These are phyloP conservation scores for Periglandula ipomoeae DNA, from an alignment of 2,329 filamentous ascomycete species.

Conservation along the genomic window DNA sequence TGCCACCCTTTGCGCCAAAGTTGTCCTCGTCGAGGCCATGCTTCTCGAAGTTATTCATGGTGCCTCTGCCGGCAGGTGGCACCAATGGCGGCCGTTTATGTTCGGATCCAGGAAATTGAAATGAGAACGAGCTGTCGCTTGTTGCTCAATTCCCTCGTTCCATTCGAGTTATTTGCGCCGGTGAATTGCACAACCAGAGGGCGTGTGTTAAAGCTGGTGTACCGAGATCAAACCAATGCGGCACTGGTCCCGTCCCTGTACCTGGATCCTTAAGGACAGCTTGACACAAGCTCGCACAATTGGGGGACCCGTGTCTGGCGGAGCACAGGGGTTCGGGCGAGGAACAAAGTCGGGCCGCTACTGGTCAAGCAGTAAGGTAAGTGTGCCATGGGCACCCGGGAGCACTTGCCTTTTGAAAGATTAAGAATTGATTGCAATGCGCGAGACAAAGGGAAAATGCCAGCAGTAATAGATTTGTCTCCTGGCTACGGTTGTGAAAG, in stretches of 20 bases:
- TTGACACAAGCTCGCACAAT: slow-evolving; percentile 4
- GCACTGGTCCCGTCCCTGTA: neutral
- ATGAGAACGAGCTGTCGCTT: no score
- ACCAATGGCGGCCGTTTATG: neutral
- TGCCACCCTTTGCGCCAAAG: slow-evolving; percentile 67
- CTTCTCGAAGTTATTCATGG: slow-evolving; percentile 73
- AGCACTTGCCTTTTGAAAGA: no score
- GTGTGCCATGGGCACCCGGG: no score
- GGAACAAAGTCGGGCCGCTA: slow-evolving; percentile 4
- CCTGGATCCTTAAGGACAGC: slow-evolving; percentile 4
- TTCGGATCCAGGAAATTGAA: no score
- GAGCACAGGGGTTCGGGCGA: neutral
- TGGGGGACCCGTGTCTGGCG: neutral
- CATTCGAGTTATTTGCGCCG: neutral
- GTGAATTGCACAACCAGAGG: neutral
- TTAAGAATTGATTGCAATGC: no score
- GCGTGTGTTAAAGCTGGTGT: neutral
- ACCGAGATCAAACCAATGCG: neutral
- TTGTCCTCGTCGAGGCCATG: slow-evolving; percentile 61
- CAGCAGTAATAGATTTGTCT: no score
- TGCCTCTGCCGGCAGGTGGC: slow-evolving; percentile 1
- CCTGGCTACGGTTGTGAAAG: no score
- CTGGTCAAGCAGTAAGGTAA: no score
- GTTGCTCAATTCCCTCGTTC: neutral
- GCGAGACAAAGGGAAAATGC: no score